Percentiles rank a stretch among this genome's conserved stretches.
Conservation (phyloP, 2,329 filamentous ascomycete genomes). For the Epichloe sylvatica region DNA sequence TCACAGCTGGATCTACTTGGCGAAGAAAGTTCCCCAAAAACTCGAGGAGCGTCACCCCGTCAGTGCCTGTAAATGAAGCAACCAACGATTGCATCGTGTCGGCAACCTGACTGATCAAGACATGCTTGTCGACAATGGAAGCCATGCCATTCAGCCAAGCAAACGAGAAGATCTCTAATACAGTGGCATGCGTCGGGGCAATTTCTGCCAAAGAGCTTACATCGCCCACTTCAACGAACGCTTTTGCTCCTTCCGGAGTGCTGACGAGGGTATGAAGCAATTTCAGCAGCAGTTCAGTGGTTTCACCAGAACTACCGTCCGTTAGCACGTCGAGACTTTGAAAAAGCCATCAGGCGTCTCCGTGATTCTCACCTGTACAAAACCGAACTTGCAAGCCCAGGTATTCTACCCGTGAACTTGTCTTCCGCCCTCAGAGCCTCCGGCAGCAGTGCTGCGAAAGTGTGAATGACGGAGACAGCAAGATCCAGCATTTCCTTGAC, state of each 20-base stretch:
- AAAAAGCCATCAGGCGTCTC: too few relatives aligned
- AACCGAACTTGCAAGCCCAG: slow-evolving; percentile 37
- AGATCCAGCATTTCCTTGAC: slow-evolving; percentile 48
- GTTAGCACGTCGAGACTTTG: too few relatives aligned
- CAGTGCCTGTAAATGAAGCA: slow-evolving; percentile 42
- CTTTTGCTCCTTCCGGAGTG: slow-evolving; percentile 33
- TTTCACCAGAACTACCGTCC: slow-evolving; percentile 30
- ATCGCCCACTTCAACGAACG: slow-evolving; percentile 35
- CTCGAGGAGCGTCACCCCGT: slow-evolving; percentile 43
- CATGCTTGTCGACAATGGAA: slow-evolving; percentile 15
- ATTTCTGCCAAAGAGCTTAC: slow-evolving; percentile 42
- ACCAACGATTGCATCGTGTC: slow-evolving; percentile 33
- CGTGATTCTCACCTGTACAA: slow-evolving; percentile 32
- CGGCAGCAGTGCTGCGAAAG: slow-evolving; percentile 44
- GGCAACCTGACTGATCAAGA: slow-evolving; percentile 29
- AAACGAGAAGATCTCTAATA: slow-evolving; percentile 40
- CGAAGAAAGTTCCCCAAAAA: slow-evolving; percentile 42
- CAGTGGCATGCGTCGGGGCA: slow-evolving; percentile 37
- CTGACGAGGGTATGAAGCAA: slow-evolving; percentile 43
- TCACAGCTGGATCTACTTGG: slow-evolving; percentile 33
- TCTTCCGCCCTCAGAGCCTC: slow-evolving; percentile 27
- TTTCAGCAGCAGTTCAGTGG: slow-evolving; percentile 39
- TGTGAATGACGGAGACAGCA: slow-evolving; percentile 48
- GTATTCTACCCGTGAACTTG: slow-evolving; percentile 39
- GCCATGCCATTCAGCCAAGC: slow-evolving; percentile 40